Percentiles rank a stretch among this genome's conserved stretches.
Evolutionary conservation across 352 stramenopile genomes (phyloP).

Genomic region (Paralagenidium karlingii): DNA sequence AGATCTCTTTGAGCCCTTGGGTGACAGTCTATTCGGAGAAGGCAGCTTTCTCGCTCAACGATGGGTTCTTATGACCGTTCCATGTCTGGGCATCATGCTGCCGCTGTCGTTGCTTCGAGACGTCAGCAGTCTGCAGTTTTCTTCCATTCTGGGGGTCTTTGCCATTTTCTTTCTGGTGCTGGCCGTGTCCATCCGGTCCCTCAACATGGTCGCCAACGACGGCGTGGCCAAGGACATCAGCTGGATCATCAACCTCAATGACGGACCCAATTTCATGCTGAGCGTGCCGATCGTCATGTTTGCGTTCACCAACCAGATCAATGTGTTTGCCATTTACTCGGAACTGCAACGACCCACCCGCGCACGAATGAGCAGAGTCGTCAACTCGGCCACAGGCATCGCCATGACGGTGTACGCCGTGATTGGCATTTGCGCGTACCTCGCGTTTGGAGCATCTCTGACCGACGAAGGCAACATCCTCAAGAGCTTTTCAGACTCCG

Average conservation of each 20-base stretch:
- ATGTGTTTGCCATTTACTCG: constrained; percentile 84
- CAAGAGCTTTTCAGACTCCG: constrained; percentile 57
- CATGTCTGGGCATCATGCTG: background rate
- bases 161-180: background rate
- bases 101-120: background rate
- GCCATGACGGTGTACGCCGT: constrained; percentile 65
- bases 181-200: background rate
- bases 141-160: background rate
- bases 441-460: constrained; percentile 61
- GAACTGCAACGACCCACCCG: constrained; percentile 76
- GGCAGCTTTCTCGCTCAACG: background rate
- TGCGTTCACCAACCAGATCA: constrained; percentile 15
- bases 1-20: background rate
- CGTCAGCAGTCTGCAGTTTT: background rate
- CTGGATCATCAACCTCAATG: background rate
- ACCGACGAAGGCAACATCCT: constrained; percentile 65
- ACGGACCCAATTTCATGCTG: background rate
- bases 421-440: constrained; percentile 66
- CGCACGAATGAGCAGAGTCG: constrained; percentile 80
- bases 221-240: background rate
- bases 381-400: constrained; percentile 60
- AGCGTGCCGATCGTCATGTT: background rate
- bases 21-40: background rate
- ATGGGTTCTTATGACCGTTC: background rate
- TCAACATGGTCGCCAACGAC: background rate